phyloP scores from a whole-genome alignment of 768 basidiomycete species.

The Termitomyces eurrhizus region DNA sequence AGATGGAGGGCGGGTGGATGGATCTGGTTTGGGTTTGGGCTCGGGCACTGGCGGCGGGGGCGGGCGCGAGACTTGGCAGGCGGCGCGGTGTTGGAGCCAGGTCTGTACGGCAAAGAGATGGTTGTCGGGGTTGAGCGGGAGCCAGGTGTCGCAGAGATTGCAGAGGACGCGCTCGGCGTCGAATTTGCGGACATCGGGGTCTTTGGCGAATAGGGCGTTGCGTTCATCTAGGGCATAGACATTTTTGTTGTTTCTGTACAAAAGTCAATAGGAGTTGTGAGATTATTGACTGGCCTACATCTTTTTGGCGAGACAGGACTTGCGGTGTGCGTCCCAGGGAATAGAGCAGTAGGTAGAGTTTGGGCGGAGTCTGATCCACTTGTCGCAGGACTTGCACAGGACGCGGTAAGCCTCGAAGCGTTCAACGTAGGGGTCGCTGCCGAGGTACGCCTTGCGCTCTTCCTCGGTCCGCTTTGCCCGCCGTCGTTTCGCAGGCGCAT shows the following conservation, averaged over 20 bases:
- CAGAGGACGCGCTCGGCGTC: constrained; percentile 72
- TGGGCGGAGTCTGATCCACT: constrained; percentile 82
- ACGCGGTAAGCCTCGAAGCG: constrained; percentile 79
- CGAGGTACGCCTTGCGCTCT: constrained; percentile 68
- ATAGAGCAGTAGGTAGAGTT: constrained; percentile 89
- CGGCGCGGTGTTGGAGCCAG: constrained; percentile 61
- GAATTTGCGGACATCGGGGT: constrained; percentile 71
- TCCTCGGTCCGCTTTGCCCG: constrained; percentile 76
- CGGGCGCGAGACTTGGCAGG: constrained; percentile 39
- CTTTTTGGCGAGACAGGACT: constrained; percentile 78
- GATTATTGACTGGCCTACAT: constrained; percentile 26
- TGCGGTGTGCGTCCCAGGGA: constrained; percentile 83
- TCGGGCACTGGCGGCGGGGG: neutral
- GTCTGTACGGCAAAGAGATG: constrained; percentile 56
- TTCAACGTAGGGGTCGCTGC: constrained; percentile 73
- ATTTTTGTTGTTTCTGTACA: constrained; percentile 39
- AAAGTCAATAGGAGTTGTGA: neutral
- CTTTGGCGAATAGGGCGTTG: constrained; percentile 53
- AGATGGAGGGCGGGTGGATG: neutral
- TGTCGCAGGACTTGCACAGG: constrained; percentile 75
- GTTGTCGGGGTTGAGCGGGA: constrained; percentile 57
- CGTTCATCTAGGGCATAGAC: constrained; percentile 59
- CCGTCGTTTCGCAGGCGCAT: constrained; percentile 54
- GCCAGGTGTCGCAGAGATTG: constrained; percentile 64
- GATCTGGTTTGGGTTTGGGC: neutral